Evolutionary conservation across 2,329 filamentous ascomycete species (phyloP).

Genomic region (Exophiala alcalophila): DNA sequence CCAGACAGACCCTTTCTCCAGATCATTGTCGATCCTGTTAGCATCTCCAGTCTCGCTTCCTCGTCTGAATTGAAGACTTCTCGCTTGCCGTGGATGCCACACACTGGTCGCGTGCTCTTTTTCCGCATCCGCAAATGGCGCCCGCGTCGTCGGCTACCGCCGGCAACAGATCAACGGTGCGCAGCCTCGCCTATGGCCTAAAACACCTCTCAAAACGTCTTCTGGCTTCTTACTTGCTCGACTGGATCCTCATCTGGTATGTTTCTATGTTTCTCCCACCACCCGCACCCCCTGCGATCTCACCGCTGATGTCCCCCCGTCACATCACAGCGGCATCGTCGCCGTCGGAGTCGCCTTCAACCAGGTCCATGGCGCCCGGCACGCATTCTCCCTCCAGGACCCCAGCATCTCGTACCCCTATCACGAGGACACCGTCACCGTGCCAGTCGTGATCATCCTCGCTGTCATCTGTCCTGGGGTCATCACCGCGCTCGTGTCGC

Average conservation of each 20-base stretch:
- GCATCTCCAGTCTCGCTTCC: no score
- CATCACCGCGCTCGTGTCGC: slow-evolving; percentile 65
- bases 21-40: no score
- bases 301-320: background rate
- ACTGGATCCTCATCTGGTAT: slow-evolving; percentile 66
- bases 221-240: slow-evolving; percentile 65
- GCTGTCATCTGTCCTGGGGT: slow-evolving; percentile 62
- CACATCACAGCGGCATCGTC: slow-evolving; percentile 56
- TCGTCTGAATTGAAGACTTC: no score
- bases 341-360: slow-evolving; percentile 60
- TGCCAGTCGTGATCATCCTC: slow-evolving; percentile 62
- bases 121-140: slow-evolving; percentile 25
- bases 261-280: no score
- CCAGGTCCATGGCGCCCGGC: slow-evolving; percentile 50
- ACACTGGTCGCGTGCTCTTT: slow-evolving; percentile 26
- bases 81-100: no score
- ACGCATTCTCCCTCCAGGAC: slow-evolving; percentile 65
- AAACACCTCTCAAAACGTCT: slow-evolving; percentile 49
- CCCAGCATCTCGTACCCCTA: slow-evolving; percentile 77
- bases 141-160: slow-evolving; percentile 9
- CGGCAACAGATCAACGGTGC: no score
- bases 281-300: background rate
- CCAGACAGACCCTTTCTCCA: no score
- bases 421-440: slow-evolving; percentile 68
- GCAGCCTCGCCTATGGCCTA: slow-evolving; percentile 20